Evolutionary conservation across 2,329 filamentous ascomycete genomes (phyloP).

Genomic region (Trichoderma hamatum): DNA sequence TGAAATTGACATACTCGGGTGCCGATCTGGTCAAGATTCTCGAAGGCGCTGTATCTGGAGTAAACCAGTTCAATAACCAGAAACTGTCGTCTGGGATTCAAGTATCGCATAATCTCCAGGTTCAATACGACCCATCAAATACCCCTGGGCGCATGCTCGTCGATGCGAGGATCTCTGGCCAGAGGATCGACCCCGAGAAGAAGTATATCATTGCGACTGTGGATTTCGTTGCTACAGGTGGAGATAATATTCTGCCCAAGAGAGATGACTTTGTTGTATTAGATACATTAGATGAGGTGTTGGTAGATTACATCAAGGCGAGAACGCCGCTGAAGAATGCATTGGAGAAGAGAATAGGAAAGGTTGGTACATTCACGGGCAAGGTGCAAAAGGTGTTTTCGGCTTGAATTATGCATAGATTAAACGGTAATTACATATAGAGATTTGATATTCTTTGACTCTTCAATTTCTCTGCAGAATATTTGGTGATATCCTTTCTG

Average conservation of each 20-base stretch:
- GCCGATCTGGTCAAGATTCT: conserved; percentile 59
- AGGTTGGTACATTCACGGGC: not conserved
- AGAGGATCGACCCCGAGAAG: conserved; percentile 48
- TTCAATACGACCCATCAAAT: conserved; percentile 60
- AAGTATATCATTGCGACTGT: conserved; percentile 63
- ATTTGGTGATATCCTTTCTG: not conserved
- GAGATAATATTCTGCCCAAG: conserved; percentile 62
- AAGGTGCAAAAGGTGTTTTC: conserved; percentile 9
- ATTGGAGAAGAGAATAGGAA: conserved; percentile 42
- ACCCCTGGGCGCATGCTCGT: conserved; percentile 55
- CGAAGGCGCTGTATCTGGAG: conserved; percentile 59
- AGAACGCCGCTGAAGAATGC: conserved; percentile 53
- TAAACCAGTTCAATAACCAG: conserved; percentile 58
- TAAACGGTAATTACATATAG: not conserved
- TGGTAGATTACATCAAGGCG: conserved; percentile 53
- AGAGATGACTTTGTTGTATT: conserved; percentile 48
- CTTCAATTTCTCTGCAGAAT: not conserved
- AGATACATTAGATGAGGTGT: conserved; percentile 58
- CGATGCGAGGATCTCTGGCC: conserved; percentile 53
- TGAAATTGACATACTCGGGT: conserved; percentile 58
- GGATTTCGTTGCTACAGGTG: conserved; percentile 64
- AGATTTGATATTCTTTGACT: not conserved
- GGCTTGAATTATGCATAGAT: not conserved
- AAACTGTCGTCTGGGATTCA: conserved; percentile 63
- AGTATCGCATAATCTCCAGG: conserved; percentile 57